Percentiles rank a stretch among this genome's conserved stretches.
These are phyloP conservation scores for Acer campestre DNA, from an alignment of 345 rosid species.

Conservation along the genomic window DNA sequence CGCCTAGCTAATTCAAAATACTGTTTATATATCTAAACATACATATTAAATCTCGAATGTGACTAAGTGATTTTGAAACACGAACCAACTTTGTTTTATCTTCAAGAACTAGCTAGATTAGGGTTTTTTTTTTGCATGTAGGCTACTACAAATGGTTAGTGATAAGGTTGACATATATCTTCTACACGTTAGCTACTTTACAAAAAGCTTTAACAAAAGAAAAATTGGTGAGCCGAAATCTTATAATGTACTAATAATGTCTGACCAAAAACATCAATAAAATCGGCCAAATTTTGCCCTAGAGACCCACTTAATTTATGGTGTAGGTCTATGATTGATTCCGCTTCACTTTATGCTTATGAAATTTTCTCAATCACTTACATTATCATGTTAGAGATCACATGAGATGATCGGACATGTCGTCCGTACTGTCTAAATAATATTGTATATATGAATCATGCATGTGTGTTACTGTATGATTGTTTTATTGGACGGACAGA, in stretches of 20 bases:
- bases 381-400: constrained; percentile 11
- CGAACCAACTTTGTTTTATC: constrained; percentile 34
- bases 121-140: constrained; percentile 7
- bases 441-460: no score
- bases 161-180: constrained; percentile 17
- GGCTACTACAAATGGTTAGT: constrained; percentile 8
- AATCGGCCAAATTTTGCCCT: not conserved
- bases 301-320: not conserved
- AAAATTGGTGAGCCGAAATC: constrained; percentile 21
- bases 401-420: not conserved
- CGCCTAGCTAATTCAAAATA: constrained; percentile 21
- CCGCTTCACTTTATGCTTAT: not conserved
- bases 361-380: constrained; percentile 10
- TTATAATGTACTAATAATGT: constrained; percentile 1
- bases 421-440: not conserved
- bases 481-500: not conserved
- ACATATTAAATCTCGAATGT: constrained; percentile 19
- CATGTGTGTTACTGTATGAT: no score
- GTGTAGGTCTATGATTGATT: not conserved
- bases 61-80: constrained; percentile 39
- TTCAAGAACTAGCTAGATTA: constrained; percentile 14
- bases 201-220: constrained; percentile 18
- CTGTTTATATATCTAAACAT: constrained; percentile 42
- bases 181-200: constrained; percentile 4
- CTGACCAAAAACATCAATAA: constrained; percentile 10